phyloP scores from a whole-genome alignment of 768 basidiomycete genomes.

The Collybiopsis luxurians region DNA sequence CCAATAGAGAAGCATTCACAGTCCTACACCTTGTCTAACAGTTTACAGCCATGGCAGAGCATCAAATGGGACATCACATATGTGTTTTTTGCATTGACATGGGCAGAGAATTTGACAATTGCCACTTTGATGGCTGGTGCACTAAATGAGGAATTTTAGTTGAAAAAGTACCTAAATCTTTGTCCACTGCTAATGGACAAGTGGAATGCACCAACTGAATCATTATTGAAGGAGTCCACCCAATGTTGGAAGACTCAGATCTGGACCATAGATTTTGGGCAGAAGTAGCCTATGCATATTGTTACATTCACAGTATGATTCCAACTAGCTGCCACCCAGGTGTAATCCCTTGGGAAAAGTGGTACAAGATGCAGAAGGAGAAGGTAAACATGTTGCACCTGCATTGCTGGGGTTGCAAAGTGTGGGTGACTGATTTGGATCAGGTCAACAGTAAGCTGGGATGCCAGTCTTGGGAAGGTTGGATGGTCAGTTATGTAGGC shows the following conservation, averaged over 20 bases:
- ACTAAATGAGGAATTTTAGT: not conserved
- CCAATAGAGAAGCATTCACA: not conserved
- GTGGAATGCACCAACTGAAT: not conserved
- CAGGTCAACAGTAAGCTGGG: constrained; percentile 10
- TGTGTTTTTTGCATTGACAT: not conserved
- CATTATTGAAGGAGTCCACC: not conserved
- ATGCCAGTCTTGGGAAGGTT: constrained; percentile 11
- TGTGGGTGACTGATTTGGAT: constrained; percentile 14
- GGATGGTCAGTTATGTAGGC: constrained; percentile 15
- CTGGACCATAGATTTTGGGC: not conserved
- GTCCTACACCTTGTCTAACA: not conserved
- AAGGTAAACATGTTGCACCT: constrained; percentile 11
- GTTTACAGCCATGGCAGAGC: not conserved
- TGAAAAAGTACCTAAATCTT: not conserved
- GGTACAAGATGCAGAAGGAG: not conserved
- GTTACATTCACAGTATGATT: not conserved
- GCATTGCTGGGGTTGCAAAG: constrained; percentile 8
- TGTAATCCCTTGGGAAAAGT: not conserved
- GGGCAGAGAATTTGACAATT: not conserved
- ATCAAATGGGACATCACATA: not conserved
- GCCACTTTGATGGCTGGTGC: not conserved
- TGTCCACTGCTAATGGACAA: not conserved
- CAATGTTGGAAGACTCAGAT: not conserved
- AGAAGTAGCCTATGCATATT: not conserved
- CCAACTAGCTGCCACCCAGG: not conserved